These are phyloP conservation scores for Calonectria hawksworthii DNA, from an alignment of 2,329 filamentous ascomycete species.

Conservation along the genomic window DNA sequence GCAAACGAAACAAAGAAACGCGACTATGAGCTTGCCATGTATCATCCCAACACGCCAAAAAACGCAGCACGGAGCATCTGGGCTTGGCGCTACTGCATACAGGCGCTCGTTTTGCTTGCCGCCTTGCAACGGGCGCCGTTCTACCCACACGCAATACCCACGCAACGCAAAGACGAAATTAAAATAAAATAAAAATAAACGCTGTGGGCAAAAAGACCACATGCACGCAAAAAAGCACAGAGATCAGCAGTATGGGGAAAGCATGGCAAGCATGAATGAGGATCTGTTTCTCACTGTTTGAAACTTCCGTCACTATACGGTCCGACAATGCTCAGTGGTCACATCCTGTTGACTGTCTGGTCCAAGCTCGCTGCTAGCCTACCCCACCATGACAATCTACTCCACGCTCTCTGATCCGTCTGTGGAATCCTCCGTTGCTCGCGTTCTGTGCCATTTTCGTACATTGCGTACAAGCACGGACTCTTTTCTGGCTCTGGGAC, in stretches of 20 bases:
- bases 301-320: background rate
- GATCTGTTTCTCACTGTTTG: conserved; percentile 28
- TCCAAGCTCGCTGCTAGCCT: background rate
- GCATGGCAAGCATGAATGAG: conserved; percentile 24
- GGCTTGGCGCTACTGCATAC: background rate
- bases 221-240: background rate
- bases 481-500: background rate
- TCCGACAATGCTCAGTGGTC: conserved; percentile 3
- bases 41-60: background rate
- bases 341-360: background rate
- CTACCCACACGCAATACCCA: background rate
- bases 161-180: background rate
- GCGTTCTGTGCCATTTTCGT: conserved; percentile 8
- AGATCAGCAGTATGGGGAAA: conserved; percentile 9
- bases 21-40: background rate
- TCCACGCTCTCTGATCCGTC: background rate
- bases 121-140: background rate
- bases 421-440: background rate
- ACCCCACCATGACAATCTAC: conserved; percentile 2
- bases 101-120: conserved; percentile 22
- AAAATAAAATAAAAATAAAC: background rate
- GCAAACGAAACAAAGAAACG: conserved; percentile 20
- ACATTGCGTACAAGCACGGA: background rate
- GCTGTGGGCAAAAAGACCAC: background rate
- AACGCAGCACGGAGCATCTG: conserved; percentile 9